Percentiles rank a stretch among this genome's conserved stretches.
Conservation (phyloP, 441 rosid genomes). For the Erodium trifolium region DNA sequence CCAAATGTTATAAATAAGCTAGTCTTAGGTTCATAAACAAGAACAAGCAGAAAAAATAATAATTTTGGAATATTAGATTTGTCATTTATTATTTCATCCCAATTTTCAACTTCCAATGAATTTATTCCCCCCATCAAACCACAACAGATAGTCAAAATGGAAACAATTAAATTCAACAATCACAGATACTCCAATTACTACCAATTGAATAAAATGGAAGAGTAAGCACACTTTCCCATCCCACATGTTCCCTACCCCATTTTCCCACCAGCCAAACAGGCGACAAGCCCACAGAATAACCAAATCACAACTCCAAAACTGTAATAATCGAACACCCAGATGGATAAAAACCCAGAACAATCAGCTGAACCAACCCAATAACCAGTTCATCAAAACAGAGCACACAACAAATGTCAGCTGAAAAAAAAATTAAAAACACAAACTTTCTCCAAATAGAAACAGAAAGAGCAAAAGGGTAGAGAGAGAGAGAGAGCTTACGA, state of each 20-base stretch:
- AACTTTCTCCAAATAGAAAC: background rate
- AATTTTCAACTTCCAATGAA: too few species aligned
- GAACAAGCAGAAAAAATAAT: too few species aligned
- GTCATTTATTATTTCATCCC: too few species aligned
- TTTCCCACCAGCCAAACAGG: background rate
- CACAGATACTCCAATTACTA: too few species aligned
- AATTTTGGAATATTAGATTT: too few species aligned
- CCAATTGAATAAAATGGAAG: too few species aligned
- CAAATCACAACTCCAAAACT: background rate
- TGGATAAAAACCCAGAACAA: constrained; percentile 3
- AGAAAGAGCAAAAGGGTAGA: background rate
- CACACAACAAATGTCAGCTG: background rate
- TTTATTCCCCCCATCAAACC: too few species aligned
- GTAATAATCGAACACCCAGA: background rate
- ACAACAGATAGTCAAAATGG: too few species aligned
- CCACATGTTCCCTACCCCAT: background rate
- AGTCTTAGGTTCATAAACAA: too few species aligned
- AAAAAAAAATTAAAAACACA: background rate
- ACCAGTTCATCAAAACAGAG: background rate
- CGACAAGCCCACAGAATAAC: background rate
- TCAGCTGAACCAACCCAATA: background rate
- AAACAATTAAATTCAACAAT: too few species aligned
- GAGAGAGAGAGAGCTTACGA: constrained; percentile 25
- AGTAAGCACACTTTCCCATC: background rate
- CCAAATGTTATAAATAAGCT: too few species aligned